These are phyloP conservation scores for Chalciporus pseudorubinellus DNA, from an alignment of 768 basidiomycete species.

Conservation along the genomic window DNA sequence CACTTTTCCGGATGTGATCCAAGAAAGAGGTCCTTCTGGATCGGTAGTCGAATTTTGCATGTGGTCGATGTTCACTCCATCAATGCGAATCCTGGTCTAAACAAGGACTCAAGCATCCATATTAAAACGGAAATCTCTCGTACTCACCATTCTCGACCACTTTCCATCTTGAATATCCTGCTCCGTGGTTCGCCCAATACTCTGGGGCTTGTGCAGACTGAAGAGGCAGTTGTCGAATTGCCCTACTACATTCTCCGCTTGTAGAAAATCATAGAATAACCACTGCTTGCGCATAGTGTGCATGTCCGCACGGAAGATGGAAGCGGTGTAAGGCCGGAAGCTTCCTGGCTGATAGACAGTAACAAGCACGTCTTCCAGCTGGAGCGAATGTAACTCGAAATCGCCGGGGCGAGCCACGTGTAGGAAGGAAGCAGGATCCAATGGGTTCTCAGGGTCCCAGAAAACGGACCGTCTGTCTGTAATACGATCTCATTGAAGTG, in stretches of 20 bases:
- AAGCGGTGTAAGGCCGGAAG: conserved; percentile 89
- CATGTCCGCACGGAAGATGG: conserved; percentile 92
- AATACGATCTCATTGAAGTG: not conserved
- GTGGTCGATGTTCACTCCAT: conserved; percentile 96
- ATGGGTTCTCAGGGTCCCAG: conserved; percentile 81
- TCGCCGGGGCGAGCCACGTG: conserved; percentile 74
- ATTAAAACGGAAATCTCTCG: not conserved
- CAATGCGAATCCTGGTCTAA: conserved; percentile 93
- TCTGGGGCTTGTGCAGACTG: conserved; percentile 94
- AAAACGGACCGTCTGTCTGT: conserved; percentile 83
- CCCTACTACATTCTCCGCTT: conserved; percentile 91
- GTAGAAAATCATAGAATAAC: conserved; percentile 91
- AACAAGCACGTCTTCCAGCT: conserved; percentile 89
- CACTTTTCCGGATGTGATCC: conserved; percentile 96
- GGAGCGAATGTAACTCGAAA: conserved; percentile 87
- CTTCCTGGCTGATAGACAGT: conserved; percentile 92
- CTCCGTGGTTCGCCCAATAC: conserved; percentile 86
- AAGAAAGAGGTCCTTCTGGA: conserved; percentile 84
- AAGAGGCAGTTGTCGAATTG: conserved; percentile 98
- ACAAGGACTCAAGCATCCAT: not conserved
- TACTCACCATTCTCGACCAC: conserved; percentile 83
- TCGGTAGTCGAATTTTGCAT: conserved; percentile 78
- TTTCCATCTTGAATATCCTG: conserved; percentile 79
- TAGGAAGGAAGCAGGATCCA: conserved; percentile 79
- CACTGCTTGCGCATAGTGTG: conserved; percentile 84